Conservation (phyloP, 1,284 basidiomycete species). For the Apiotrichum sp. region DNA sequence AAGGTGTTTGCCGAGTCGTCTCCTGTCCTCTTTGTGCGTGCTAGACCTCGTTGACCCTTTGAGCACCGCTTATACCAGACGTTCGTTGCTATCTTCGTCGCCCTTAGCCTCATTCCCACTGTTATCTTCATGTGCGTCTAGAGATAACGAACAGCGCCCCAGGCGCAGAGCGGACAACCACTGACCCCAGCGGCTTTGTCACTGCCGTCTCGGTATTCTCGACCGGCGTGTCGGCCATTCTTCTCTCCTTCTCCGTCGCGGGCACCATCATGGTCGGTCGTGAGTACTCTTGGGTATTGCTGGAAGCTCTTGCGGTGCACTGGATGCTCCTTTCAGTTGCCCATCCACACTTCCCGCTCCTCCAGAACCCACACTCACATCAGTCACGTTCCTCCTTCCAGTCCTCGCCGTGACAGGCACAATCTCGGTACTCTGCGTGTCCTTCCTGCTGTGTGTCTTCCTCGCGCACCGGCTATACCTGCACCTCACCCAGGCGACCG, state of each 20-base stretch:
- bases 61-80: conserved; percentile 4
- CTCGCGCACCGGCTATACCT: conserved; percentile 38
- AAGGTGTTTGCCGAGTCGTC: conserved; percentile 29
- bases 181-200: conserved; percentile 23
- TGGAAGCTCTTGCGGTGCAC: no score
- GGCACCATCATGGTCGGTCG: conserved; percentile 12
- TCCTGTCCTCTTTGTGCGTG: conserved; percentile 37
- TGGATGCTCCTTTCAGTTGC: no score
- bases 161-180: no score
- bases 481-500: conserved; percentile 17
- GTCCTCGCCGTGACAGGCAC: conserved; percentile 28
- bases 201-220: conserved; percentile 19
- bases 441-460: conserved; percentile 21
- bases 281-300: neutral
- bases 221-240: conserved; percentile 19
- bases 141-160: no score
- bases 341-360: neutral
- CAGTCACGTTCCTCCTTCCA: conserved; percentile 35
- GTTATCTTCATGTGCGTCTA: no score
- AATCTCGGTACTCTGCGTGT: no score
- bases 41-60: neutral
- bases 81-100: no score
- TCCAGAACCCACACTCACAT: neutral
- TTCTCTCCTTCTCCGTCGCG: conserved; percentile 22
- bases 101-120: neutral